Percentiles rank a stretch among this genome's conserved stretches.
Conservation (phyloP, 345 rosid genomes). For the Gossypium ekmanianum region DNA sequence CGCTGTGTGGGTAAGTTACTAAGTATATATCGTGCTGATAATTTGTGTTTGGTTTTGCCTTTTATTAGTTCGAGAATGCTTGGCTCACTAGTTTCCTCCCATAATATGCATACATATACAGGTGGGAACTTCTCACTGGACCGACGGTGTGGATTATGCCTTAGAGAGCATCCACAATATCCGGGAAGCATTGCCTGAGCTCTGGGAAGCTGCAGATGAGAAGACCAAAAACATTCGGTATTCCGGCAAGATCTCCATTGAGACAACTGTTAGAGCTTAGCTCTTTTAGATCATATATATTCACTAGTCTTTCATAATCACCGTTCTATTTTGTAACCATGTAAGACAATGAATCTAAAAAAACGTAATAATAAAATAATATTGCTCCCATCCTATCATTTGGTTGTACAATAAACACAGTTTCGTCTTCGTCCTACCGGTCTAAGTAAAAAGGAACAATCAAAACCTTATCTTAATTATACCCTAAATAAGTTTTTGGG, state of each 20-base stretch:
- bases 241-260: constrained; percentile 51
- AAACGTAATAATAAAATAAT: neutral
- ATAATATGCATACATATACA: constrained; percentile 24
- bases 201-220: constrained; percentile 69
- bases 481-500: neutral
- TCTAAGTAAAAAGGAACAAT: neutral
- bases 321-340: neutral
- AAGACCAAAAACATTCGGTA: constrained; percentile 40
- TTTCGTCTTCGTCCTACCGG: neutral
- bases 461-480: neutral
- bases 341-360: neutral
- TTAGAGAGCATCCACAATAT: constrained; percentile 88
- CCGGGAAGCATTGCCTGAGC: constrained; percentile 76
- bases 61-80: neutral
- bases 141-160: constrained; percentile 67
- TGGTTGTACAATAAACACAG: neutral
- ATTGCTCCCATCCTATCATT: neutral
- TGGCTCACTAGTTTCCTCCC: neutral
- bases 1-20: constrained; percentile 68
- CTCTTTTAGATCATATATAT: neutral
- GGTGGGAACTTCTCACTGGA: constrained; percentile 69
- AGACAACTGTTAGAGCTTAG: constrained; percentile 63
- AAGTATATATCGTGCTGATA: neutral
- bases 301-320: neutral
- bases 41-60: neutral